Evolutionary conservation across 1,139 yeast species (phyloP).

Genomic region (Debaryomyces sp.): DNA sequence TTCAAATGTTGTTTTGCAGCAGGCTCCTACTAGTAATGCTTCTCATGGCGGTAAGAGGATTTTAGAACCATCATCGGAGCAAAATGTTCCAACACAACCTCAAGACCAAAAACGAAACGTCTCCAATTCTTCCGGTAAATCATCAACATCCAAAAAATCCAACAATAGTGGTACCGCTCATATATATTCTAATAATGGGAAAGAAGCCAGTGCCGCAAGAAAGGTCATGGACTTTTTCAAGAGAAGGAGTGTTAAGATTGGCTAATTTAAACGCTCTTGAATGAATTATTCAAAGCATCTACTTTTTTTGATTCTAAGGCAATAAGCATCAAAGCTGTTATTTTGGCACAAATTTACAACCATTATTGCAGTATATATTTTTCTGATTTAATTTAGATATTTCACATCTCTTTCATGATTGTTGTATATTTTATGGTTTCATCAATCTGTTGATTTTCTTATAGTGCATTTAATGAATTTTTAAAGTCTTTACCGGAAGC

Average conservation of each 20-base stretch:
- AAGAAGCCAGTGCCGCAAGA: conserved; percentile 72
- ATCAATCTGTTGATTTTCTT: not conserved
- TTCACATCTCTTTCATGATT: not conserved
- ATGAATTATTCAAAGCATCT: not conserved
- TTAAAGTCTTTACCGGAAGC: not conserved
- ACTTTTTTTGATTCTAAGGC: not conserved
- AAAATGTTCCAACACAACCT: conserved; percentile 20
- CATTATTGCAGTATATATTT: not conserved
- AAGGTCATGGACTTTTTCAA: conserved; percentile 82
- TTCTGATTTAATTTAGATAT: not conserved
- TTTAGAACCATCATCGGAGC: conserved; percentile 45
- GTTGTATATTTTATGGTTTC: not conserved
- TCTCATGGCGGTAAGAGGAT: conserved; percentile 28
- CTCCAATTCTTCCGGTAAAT: conserved; percentile 18
- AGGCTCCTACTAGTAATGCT: conserved; percentile 6
- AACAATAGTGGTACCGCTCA: conserved; percentile 14
- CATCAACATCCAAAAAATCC: conserved; percentile 18
- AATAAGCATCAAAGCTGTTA: not conserved
- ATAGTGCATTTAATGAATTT: conserved; percentile 2
- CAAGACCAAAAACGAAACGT: conserved; percentile 21
- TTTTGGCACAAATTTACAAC: not conserved
- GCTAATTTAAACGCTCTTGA: conserved; percentile 11
- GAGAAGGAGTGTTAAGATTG: conserved; percentile 63
- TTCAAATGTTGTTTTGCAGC: conserved; percentile 15
- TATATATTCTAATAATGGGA: conserved; percentile 31